phyloP scores from a whole-genome alignment of 768 basidiomycete genomes.

The Chalciporus pseudorubinellus region DNA sequence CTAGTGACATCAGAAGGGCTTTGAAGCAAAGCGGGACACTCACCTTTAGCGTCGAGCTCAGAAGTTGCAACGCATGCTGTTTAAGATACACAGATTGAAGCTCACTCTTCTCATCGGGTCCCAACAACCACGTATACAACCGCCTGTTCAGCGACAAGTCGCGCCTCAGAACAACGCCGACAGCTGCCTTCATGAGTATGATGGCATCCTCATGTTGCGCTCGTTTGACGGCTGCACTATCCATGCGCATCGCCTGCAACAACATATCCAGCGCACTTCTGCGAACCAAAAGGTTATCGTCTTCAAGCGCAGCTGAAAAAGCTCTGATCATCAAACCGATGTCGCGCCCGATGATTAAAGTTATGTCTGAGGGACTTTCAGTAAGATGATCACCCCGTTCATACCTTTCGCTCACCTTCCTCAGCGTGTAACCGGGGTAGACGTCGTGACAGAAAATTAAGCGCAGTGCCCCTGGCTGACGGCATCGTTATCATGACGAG shows the following conservation, averaged over 20 bases:
- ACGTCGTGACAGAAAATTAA: conserved; percentile 83
- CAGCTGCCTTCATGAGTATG: conserved; percentile 86
- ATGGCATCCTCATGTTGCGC: conserved; percentile 70
- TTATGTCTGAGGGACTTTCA: conserved; percentile 47
- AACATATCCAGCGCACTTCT: conserved; percentile 84
- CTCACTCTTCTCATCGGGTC: conserved; percentile 75
- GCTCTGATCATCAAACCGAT: conserved; percentile 94
- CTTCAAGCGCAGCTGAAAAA: conserved; percentile 87
- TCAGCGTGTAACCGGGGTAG: conserved; percentile 67
- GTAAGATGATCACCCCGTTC: neutral
- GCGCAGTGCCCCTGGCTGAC: conserved; percentile 75
- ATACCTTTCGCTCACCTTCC: conserved; percentile 51
- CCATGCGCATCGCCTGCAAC: conserved; percentile 68
- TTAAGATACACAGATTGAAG: conserved; percentile 70
- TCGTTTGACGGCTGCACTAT: conserved; percentile 66
- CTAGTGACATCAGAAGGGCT: conserved; percentile 37
- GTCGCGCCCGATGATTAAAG: conserved; percentile 74
- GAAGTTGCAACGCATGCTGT: conserved; percentile 66
- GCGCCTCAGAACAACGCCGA: conserved; percentile 84
- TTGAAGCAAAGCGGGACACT: conserved; percentile 6
- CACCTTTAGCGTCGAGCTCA: conserved; percentile 70
- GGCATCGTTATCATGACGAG: conserved; percentile 89
- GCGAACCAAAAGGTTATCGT: conserved; percentile 89
- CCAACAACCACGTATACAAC: conserved; percentile 90
- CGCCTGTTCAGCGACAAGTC: conserved; percentile 92